These are phyloP conservation scores for Aureoboletus auriporus DNA, from an alignment of 768 basidiomycete genomes.

Conservation along the genomic window DNA sequence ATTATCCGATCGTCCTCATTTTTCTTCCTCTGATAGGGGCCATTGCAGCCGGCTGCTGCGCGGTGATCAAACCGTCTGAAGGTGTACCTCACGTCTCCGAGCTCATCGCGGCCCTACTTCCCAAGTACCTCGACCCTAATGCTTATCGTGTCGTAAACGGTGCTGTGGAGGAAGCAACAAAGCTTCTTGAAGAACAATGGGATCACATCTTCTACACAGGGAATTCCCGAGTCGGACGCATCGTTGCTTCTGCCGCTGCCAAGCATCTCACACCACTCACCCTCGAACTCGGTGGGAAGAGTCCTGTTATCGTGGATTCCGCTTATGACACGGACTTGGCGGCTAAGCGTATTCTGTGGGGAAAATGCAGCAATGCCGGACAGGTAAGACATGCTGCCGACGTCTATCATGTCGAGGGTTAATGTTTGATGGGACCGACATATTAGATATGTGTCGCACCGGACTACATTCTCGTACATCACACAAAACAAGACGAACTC, in stretches of 20 bases:
- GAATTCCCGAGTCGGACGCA: slow-evolving; percentile 23
- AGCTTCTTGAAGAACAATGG: slow-evolving; percentile 28
- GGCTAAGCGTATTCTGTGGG: slow-evolving; percentile 65
- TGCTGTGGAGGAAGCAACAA: slow-evolving; percentile 36
- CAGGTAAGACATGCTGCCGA: slow-evolving; percentile 37
- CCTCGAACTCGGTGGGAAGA: slow-evolving; percentile 38
- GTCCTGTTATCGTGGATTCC: slow-evolving; percentile 42
- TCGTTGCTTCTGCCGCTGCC: slow-evolving; percentile 23
- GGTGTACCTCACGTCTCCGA: slow-evolving; percentile 40
- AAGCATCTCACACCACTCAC: slow-evolving; percentile 32
- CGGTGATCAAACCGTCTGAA: slow-evolving; percentile 67
- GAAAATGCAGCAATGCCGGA: slow-evolving; percentile 62
- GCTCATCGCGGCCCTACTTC: slow-evolving; percentile 51
- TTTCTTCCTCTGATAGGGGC: slow-evolving; percentile 64
- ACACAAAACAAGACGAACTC: slow-evolving; percentile 43
- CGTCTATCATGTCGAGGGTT: background rate
- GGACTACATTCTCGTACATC: slow-evolving; percentile 43
- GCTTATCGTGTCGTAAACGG: slow-evolving; percentile 55
- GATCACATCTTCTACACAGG: slow-evolving; percentile 39
- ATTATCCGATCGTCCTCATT: slow-evolving; percentile 55
- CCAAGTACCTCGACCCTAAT: slow-evolving; percentile 49
- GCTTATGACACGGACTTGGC: slow-evolving; percentile 43
- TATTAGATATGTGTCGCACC: slow-evolving; percentile 38
- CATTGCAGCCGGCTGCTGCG: slow-evolving; percentile 71
- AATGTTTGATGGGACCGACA: background rate